Percentiles rank a stretch among this genome's conserved stretches.
phyloP scores from a whole-genome alignment of 2,329 filamentous ascomycete species.

The Lachnellula hyalina region DNA sequence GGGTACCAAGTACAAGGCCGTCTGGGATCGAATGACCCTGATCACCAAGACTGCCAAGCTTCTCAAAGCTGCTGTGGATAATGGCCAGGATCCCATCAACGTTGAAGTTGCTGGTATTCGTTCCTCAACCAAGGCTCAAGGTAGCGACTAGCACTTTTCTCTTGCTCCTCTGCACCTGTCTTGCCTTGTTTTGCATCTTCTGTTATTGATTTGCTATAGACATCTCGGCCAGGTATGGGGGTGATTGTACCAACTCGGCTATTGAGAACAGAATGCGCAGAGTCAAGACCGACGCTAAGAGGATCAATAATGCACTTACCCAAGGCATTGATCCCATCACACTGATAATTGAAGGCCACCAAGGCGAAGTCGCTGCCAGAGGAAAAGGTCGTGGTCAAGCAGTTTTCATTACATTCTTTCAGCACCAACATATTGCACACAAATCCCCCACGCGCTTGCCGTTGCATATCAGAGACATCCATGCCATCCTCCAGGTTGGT shows the following conservation, averaged over 20 bases:
- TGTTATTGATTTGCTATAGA: constrained; percentile 22
- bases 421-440: constrained; percentile 3
- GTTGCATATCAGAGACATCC: constrained; percentile 29
- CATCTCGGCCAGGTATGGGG: constrained; percentile 26
- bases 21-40: constrained; percentile 18
- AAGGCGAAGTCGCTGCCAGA: constrained; percentile 4
- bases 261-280: constrained; percentile 37
- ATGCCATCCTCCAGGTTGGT: constrained; percentile 4
- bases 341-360: constrained; percentile 22
- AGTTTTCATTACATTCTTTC: background rate
- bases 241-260: constrained; percentile 31
- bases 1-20: constrained; percentile 17
- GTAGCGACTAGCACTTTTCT: constrained; percentile 3
- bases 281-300: constrained; percentile 35
- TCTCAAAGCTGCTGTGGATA: constrained; percentile 19
- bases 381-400: constrained; percentile 7
- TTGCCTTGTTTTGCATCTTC: background rate
- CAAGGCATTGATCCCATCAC: constrained; percentile 32
- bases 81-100: constrained; percentile 17
- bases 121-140: constrained; percentile 15
- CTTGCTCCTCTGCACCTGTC: background rate
- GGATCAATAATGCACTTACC: constrained; percentile 30
- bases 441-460: no score
- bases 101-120: constrained; percentile 12
- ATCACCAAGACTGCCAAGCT: constrained; percentile 17